phyloP scores from a whole-genome alignment of 2,329 filamentous ascomycete species.

The Calonectria hongkongensis region DNA sequence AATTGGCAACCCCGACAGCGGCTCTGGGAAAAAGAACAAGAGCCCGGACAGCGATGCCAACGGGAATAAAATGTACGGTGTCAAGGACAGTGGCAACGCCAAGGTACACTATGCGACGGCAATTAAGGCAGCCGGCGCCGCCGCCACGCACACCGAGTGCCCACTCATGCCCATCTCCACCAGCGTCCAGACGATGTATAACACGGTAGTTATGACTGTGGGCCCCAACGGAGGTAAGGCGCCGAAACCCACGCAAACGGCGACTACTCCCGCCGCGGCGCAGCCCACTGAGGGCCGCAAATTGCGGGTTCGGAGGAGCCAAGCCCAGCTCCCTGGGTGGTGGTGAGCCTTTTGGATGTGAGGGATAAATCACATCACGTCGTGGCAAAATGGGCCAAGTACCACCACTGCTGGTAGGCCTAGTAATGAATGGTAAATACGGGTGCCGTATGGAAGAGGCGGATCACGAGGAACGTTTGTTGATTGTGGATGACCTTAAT shows the following conservation, averaged over 20 bases:
- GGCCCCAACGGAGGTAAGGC: slow-evolving; percentile 27
- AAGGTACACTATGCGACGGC: slow-evolving; percentile 28
- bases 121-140: slow-evolving; percentile 17
- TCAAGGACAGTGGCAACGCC: neutral
- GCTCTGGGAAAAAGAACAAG: neutral
- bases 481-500: slow-evolving; percentile 10
- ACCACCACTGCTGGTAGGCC: neutral
- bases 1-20: neutral
- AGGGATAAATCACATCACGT: neutral
- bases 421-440: neutral
- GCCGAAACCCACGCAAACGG: slow-evolving; percentile 36
- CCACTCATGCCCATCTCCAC: slow-evolving; percentile 53
- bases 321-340: slow-evolving; percentile 42
- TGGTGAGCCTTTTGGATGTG: slow-evolving; percentile 31
- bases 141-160: slow-evolving; percentile 47
- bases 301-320: slow-evolving; percentile 35
- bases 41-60: neutral
- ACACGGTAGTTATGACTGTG: slow-evolving; percentile 60
- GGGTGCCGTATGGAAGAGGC: neutral
- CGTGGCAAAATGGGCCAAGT: neutral
- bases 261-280: slow-evolving; percentile 24
- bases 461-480: neutral
- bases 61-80: no score
- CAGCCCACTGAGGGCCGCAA: slow-evolving; percentile 20
- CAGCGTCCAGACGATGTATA: slow-evolving; percentile 59